These are phyloP conservation scores for Cercospora sp. DNA, from an alignment of 2,329 filamentous ascomycete genomes.

Conservation along the genomic window DNA sequence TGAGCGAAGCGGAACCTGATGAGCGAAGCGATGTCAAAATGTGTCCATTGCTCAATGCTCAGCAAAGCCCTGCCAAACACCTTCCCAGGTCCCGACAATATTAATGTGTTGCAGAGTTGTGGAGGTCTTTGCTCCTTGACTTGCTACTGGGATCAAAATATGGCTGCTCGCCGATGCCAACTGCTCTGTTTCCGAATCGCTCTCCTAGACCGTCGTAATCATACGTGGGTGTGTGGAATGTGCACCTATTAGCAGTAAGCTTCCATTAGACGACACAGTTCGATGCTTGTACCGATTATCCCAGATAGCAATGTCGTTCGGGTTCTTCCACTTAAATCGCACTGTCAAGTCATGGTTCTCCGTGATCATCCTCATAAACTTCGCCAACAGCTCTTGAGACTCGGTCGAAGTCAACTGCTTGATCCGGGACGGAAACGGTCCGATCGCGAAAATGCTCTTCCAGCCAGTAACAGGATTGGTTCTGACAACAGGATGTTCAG, in stretches of 20 bases:
- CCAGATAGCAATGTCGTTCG: neutral
- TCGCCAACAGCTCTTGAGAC: neutral
- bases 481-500: neutral
- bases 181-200: neutral
- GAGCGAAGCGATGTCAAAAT: too few species aligned
- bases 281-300: too few species aligned
- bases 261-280: neutral
- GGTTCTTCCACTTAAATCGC: neutral
- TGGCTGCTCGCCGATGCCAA: neutral
- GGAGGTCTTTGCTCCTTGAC: too few species aligned
- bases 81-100: too few species aligned
- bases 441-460: neutral
- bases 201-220: neutral
- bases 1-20: too few species aligned
- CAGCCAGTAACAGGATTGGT: neutral
- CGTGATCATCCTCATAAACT: neutral
- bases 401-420: neutral
- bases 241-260: neutral
- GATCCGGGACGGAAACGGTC: neutral
- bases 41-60: too few species aligned
- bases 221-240: neutral
- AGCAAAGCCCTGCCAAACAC: too few species aligned
- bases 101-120: too few species aligned
- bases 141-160: neutral
- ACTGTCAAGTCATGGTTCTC: neutral